Percentiles rank a stretch among this genome's conserved stretches.
Conservation (phyloP, 2,329 filamentous ascomycete species). For the Cercospora nicotianae region DNA sequence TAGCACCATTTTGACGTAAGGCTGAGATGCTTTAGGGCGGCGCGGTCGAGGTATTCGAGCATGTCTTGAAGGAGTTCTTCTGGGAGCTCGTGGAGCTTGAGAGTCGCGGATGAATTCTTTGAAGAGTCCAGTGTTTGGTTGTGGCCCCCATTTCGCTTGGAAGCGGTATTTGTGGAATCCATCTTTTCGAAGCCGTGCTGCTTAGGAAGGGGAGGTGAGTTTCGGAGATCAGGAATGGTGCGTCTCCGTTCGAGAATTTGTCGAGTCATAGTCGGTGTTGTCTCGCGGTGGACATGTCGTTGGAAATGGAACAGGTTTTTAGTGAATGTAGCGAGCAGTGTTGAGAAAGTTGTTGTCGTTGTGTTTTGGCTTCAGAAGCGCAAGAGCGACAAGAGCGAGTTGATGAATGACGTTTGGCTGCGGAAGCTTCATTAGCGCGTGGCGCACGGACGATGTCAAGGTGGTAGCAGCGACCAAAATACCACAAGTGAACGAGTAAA, state of each 20-base stretch:
- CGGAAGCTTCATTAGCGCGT: neutral
- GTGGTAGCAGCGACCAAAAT: neutral
- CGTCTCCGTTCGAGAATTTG: slow-evolving; percentile 1
- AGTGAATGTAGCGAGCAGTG: neutral
- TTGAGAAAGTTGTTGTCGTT: neutral
- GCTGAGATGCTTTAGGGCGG: slow-evolving; percentile 38
- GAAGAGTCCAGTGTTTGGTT: neutral
- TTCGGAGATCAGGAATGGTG: slow-evolving; percentile 1
- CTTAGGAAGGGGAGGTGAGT: neutral
- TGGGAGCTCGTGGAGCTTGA: slow-evolving; percentile 36
- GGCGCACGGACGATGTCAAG: neutral
- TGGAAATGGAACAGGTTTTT: neutral
- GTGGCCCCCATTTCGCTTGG: neutral
- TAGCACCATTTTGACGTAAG: slow-evolving; percentile 41
- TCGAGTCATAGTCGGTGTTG: neutral
- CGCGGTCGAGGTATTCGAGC: slow-evolving; percentile 37
- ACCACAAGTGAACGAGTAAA: neutral
- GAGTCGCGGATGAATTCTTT: neutral
- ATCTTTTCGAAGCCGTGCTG: slow-evolving; percentile 6
- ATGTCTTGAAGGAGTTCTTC: slow-evolving; percentile 46
- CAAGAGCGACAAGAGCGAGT: too few species aligned
- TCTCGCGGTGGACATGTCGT: neutral
- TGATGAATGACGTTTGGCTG: neutral
- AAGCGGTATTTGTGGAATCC: neutral
- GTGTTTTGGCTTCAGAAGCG: neutral